Conservation (phyloP, 352 stramenopile species). For the Phytophthora pluvialis region DNA sequence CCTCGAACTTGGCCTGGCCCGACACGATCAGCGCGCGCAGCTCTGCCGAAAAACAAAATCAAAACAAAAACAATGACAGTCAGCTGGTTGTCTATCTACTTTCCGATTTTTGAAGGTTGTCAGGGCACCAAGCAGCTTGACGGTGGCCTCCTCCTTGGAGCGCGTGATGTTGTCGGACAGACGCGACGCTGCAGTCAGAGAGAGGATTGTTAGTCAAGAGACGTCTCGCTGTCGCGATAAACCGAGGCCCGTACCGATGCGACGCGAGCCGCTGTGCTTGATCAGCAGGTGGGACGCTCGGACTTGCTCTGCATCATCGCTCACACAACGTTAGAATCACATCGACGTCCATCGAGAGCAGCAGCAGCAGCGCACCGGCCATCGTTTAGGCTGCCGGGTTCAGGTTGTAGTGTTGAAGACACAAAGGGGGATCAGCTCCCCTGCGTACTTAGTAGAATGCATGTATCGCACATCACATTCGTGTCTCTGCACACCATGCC, state of each 20-base stretch:
- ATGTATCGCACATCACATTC: slow-evolving; percentile 7
- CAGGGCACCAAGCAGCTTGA: slow-evolving; percentile 68
- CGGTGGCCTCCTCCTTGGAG: slow-evolving; percentile 91
- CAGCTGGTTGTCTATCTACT: neutral
- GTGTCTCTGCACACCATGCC: neutral
- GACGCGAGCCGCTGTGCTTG: slow-evolving; percentile 94
- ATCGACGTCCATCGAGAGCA: neutral
- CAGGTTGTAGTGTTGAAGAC: slow-evolving; percentile 16
- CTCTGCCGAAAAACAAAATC: slow-evolving; percentile 21
- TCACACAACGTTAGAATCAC: slow-evolving; percentile 11
- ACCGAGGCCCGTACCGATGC: slow-evolving; percentile 46
- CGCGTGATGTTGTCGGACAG: slow-evolving; percentile 92
- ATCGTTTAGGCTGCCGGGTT: slow-evolving; percentile 20
- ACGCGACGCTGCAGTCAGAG: slow-evolving; percentile 60
- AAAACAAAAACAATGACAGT: neutral
- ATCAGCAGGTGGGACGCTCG: slow-evolving; percentile 93
- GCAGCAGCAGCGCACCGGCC: slow-evolving; percentile 25
- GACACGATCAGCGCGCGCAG: slow-evolving; percentile 87
- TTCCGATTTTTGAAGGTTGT: neutral
- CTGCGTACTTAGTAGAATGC: slow-evolving; percentile 8
- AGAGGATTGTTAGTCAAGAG: neutral
- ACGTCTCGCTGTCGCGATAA: neutral
- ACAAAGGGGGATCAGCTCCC: slow-evolving; percentile 4
- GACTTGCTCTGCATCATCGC: slow-evolving; percentile 62
- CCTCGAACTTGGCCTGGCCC: slow-evolving; percentile 77